A percentile compares a stretch with the other conserved stretches of the same genome.
These are phyloP conservation scores for Kuraishia cidri DNA, from an alignment of 805 yeast genomes.

Conservation along the genomic window DNA sequence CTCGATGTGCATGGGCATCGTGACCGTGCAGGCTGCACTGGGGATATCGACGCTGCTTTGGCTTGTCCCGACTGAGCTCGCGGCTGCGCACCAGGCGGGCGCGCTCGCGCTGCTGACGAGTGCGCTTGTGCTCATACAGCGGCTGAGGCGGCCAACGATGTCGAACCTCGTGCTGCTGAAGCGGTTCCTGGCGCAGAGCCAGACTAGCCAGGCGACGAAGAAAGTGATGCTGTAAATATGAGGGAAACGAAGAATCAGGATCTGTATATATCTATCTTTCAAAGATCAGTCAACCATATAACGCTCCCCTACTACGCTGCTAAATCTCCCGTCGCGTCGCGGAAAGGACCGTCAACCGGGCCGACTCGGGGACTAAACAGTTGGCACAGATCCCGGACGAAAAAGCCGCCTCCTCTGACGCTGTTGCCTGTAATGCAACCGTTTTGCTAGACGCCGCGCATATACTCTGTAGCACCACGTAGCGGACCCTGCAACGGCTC, in stretches of 20 bases:
- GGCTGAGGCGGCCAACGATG: constrained; percentile 45
- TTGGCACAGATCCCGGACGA: no score
- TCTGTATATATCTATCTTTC: background rate
- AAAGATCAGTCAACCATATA: background rate
- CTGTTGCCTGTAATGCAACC: no score
- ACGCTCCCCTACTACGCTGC: background rate
- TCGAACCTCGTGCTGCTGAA: constrained; percentile 19
- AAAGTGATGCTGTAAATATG: no score
- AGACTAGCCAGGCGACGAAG: no score
- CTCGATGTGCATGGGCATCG: constrained; percentile 75
- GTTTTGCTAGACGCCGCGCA: no score
- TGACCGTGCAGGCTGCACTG: constrained; percentile 68
- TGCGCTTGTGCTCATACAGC: constrained; percentile 52
- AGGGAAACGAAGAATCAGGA: no score
- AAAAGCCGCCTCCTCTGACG: no score
- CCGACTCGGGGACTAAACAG: no score
- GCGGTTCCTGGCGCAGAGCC: constrained; percentile 13
- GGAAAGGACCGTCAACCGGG: no score
- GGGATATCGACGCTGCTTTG: constrained; percentile 84
- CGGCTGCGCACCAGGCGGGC: constrained; percentile 96
- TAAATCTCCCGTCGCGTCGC: no score
- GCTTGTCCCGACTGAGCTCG: constrained; percentile 86
- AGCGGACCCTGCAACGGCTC: no score
- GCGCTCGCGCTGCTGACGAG: constrained; percentile 83
- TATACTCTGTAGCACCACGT: no score